A percentile compares a stretch with the other conserved stretches of the same genome.
Conservation (phyloP, 805 yeast species). For the Schwanniomyces sp. region DNA sequence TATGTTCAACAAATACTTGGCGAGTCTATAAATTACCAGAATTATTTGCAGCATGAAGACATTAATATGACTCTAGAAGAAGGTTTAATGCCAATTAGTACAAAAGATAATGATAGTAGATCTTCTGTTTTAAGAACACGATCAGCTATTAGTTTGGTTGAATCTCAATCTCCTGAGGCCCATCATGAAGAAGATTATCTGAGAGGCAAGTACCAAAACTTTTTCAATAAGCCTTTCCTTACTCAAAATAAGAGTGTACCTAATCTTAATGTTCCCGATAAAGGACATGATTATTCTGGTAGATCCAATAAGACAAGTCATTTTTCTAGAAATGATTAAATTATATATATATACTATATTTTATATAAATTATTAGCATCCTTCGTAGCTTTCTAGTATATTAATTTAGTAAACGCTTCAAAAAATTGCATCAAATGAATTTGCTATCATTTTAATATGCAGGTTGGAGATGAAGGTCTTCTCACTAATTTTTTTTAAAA, state of each 20-base stretch:
- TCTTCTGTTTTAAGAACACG: conserved; percentile 35
- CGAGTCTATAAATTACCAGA: conserved; percentile 15
- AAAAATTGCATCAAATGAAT: conserved; percentile 2
- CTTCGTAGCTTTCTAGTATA: neutral
- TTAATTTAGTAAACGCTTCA: neutral
- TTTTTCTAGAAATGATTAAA: neutral
- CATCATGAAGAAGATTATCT: conserved; percentile 2
- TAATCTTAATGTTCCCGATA: neutral
- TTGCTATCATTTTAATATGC: neutral
- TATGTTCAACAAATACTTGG: conserved; percentile 11
- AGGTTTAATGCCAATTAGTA: conserved; percentile 25
- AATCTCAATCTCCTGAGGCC: conserved; percentile 12
- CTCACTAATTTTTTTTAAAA: neutral
- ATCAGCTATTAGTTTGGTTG: conserved; percentile 30
- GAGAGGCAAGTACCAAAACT: conserved; percentile 15
- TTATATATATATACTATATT: neutral
- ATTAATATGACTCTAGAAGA: conserved; percentile 31
- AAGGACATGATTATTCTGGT: neutral
- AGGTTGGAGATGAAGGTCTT: neutral
- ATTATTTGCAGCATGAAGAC: conserved; percentile 16
- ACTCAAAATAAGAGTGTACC: conserved; percentile 24
- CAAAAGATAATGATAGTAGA: conserved; percentile 10
- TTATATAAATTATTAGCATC: neutral
- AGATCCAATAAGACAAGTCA: neutral
- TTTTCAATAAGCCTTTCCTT: conserved; percentile 38